These are phyloP conservation scores for Xerocomus brunneocitrinus DNA, from an alignment of 768 basidiomycete species.

Conservation along the genomic window DNA sequence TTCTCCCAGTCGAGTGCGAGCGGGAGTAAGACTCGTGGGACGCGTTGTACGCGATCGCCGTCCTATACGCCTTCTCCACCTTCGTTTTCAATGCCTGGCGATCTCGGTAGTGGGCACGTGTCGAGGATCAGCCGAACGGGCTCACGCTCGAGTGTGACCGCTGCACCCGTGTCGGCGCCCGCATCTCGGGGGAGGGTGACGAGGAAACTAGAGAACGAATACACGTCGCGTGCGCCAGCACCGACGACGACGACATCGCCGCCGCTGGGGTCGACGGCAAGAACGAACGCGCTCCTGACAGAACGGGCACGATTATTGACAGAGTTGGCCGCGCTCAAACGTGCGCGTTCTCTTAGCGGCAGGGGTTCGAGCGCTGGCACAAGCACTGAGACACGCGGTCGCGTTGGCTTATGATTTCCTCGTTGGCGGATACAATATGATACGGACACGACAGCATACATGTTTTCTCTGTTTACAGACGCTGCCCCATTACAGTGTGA, in stretches of 20 bases:
- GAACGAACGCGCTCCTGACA: conserved; percentile 47
- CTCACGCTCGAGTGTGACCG: neutral
- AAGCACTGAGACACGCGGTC: too few relatives aligned
- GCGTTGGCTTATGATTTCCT: too few relatives aligned
- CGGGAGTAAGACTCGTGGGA: neutral
- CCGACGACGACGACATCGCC: neutral
- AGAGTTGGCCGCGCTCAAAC: conserved; percentile 47
- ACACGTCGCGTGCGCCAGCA: neutral
- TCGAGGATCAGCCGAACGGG: neutral
- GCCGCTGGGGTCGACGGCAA: conserved; percentile 32
- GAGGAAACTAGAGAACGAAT: neutral
- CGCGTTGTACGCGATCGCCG: conserved; percentile 8
- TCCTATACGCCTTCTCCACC: conserved; percentile 2
- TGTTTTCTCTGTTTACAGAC: too few relatives aligned
- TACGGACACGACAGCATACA: neutral
- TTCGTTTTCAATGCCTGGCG: neutral
- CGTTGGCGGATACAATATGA: neutral
- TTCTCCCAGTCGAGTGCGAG: neutral
- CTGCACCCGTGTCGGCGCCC: neutral
- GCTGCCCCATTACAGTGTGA: too few relatives aligned
- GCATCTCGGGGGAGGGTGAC: too few relatives aligned
- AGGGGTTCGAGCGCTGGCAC: neutral
- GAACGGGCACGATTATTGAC: conserved; percentile 54
- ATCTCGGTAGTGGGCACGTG: neutral
- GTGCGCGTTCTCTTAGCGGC: conserved; percentile 13